Evolutionary conservation across 2,329 filamentous ascomycete species (phyloP).

Genomic region (Aspergillus udagawae): DNA sequence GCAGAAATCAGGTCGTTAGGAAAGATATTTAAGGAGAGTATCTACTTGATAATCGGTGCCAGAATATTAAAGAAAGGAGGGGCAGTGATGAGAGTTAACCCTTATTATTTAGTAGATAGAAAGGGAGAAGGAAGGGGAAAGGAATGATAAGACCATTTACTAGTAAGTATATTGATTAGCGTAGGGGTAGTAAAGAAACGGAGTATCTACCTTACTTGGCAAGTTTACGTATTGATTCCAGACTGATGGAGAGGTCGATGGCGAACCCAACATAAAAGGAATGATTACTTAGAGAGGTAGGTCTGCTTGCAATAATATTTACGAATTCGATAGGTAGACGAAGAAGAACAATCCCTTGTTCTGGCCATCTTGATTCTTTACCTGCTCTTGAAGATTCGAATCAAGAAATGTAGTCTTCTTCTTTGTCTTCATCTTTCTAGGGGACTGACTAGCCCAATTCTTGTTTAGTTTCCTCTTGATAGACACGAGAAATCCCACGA

Average conservation of each 20-base stretch:
- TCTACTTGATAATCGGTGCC: background rate
- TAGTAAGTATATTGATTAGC: background rate
- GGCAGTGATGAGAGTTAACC: background rate
- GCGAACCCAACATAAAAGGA: background rate
- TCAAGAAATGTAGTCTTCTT: background rate
- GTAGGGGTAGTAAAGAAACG: background rate
- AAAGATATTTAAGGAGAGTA: background rate
- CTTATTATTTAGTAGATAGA: background rate
- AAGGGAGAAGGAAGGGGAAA: constrained; percentile 1
- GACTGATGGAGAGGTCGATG: background rate
- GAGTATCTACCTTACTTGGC: constrained; percentile 4
- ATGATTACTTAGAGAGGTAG: background rate
- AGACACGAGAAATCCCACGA: constrained; percentile 3
- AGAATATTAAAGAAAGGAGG: constrained; percentile 2
- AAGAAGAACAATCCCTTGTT: background rate
- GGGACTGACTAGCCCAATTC: constrained; percentile 2
- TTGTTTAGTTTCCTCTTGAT: constrained; percentile 8
- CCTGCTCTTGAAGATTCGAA: background rate
- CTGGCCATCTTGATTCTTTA: background rate
- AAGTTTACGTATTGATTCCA: background rate
- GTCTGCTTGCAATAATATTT: background rate
- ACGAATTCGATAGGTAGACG: background rate
- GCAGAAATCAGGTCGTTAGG: background rate
- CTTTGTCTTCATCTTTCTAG: background rate
- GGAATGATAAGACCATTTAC: background rate